Evolutionary conservation across 345 rosid genomes (phyloP).

Genomic region (Salix brachista): DNA sequence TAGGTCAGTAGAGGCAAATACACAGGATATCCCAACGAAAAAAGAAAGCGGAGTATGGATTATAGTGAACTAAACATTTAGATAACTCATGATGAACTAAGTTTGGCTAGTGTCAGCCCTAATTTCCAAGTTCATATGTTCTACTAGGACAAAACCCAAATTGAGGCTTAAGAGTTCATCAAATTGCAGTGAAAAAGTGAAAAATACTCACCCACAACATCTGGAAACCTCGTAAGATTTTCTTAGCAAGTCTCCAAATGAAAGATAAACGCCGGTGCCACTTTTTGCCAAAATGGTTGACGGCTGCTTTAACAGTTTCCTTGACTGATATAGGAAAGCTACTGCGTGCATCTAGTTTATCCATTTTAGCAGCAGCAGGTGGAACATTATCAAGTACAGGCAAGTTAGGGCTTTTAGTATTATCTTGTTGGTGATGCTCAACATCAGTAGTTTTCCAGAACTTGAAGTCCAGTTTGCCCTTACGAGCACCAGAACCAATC

Average conservation of each 20-base stretch:
- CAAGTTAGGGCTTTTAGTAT: slow-evolving; percentile 34
- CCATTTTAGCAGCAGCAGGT: slow-evolving; percentile 30
- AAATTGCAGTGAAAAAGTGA: neutral
- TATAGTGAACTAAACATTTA: neutral
- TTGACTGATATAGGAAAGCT: slow-evolving; percentile 61
- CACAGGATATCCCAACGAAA: neutral
- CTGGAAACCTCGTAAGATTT: slow-evolving; percentile 44
- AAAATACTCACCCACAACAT: slow-evolving; percentile 70
- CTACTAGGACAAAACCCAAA: neutral
- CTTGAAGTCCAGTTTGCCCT: slow-evolving; percentile 39
- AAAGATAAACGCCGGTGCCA: slow-evolving; percentile 71
- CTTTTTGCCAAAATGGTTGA: slow-evolving; percentile 55
- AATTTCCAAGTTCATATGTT: neutral
- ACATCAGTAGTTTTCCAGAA: slow-evolving; percentile 50
- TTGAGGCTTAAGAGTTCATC: neutral
- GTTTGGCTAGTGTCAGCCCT: neutral
- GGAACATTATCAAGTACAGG: slow-evolving; percentile 31
- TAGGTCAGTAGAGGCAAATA: neutral
- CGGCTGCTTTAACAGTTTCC: slow-evolving; percentile 70
- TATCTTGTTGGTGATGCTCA: slow-evolving; percentile 50
- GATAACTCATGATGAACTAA: neutral
- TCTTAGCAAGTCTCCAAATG: slow-evolving; percentile 51
- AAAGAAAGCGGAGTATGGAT: neutral
- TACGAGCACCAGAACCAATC: slow-evolving; percentile 46
- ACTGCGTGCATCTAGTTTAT: slow-evolving; percentile 50